Evolutionary conservation across 306 rosid genomes (phyloP).

Genomic region (Vigna unguiculata): DNA sequence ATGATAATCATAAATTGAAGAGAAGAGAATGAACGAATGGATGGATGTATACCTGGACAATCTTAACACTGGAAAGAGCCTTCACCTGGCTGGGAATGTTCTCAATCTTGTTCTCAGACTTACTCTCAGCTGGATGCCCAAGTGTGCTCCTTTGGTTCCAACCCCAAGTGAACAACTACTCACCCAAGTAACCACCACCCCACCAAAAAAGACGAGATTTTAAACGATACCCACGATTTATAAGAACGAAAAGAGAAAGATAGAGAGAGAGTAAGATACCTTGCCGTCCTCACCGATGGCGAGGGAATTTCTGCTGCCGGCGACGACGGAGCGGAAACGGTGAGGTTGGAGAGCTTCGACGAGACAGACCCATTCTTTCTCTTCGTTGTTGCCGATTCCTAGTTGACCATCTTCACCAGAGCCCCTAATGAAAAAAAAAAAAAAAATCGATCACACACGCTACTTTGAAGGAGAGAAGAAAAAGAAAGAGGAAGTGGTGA

Average conservation of each 20-base stretch:
- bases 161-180: slow-evolving; percentile 97
- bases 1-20: background rate
- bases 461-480: background rate
- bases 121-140: slow-evolving; percentile 79
- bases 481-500: background rate
- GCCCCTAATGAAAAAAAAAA: slow-evolving; percentile 75
- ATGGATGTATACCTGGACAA: slow-evolving; percentile 72
- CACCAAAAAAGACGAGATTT: background rate
- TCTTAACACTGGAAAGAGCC: slow-evolving; percentile 73
- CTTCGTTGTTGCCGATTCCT: slow-evolving; percentile 85
- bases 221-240: background rate
- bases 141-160: slow-evolving; percentile 99
- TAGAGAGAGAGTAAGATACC: slow-evolving; percentile 42
- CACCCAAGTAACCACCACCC: background rate
- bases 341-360: slow-evolving; percentile 62
- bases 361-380: slow-evolving; percentile 69
- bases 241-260: background rate
- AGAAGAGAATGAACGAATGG: background rate
- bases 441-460: slow-evolving; percentile 14
- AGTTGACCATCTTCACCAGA: slow-evolving; percentile 97
- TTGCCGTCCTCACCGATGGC: slow-evolving; percentile 88
- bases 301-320: slow-evolving; percentile 96
- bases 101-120: slow-evolving; percentile 87
- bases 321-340: slow-evolving; percentile 77
- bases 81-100: slow-evolving; percentile 94